Base-by-base conservation (phyloP, 2,329 filamentous ascomycete genomes). In the Ophiostoma novo-ulmi region DNA sequence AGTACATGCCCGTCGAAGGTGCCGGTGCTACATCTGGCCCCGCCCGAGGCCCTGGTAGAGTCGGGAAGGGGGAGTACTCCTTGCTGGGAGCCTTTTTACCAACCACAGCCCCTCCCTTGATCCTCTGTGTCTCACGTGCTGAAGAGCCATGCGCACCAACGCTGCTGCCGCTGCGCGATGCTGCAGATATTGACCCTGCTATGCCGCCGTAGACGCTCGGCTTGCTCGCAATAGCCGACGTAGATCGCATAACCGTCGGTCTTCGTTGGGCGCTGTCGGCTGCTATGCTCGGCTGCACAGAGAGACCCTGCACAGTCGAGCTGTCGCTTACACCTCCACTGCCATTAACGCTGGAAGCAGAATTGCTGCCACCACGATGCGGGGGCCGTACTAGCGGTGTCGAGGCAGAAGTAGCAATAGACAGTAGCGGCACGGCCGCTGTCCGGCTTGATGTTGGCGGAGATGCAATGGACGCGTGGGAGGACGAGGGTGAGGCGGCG, bases 1-100 rank as follows among this genome's bases (percentile, higher is more conserved):
- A 91, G 80, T 91, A 91, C 88, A 91, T 91, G 75, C 88, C 89
- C 67, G 87, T 89, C 22, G 89, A 85, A 36, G 89, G 89, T 20
- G 89, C 88, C 3, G 85, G 81, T 11, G 84, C 82, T 22, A 91
- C 87, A 71, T 89, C 85, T 6, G 87, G 84, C 1, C 85, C 85
- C 36, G 83, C 84, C 65, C 80, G 80, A 13, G 85, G 82, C 74
- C 87, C 83, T 48, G 84, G 84, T 5, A 89, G 80, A n/a, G 85
- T 81, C 44, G 88, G 88, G 67, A 86, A 88, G 1, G 82, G 77
- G 8, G 81, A 80, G 74, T 86, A 81, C 22, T 78, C 77, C 26
- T 69, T 69, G 77, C 69, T 17, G 77, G 61, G 26, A 72, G 68
- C 69, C 55, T 74, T 63, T 69, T 41, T 11, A 36, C 38, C n/a